Base-by-base conservation (phyloP, 108 stramenopile species). In the Skeletonema grethae region DNA sequence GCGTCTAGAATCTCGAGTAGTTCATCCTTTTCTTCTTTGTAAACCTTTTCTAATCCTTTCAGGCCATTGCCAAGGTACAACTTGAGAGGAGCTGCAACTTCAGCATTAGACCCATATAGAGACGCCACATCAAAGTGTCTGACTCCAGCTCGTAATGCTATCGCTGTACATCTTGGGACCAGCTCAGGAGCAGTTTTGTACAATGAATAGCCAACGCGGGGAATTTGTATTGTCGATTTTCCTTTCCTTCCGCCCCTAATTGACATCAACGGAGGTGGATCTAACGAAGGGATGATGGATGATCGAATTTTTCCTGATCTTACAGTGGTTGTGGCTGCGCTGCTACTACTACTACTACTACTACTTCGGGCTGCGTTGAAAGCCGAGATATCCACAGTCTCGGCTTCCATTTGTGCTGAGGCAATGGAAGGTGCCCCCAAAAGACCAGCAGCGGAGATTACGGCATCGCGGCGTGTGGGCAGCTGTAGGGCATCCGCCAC, bases 141-240 rank as follows among this genome's bases (percentile, higher is more conserved):
- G 7, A 91, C 63, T 7, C 93, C 93, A 13, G 86, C 76, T 35
- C 78, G 67, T 65, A 94, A 70, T 9, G 93, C 88, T 58, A 94
- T 68, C 7, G 82, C 64, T 7, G 81, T 77, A 18, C 85, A 82
- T 59, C 82, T 65, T 50, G 65, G 64, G 0, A 77, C 76, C 63
- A 87, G 81, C 13, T 91, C 88, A 0, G 77, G 67, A 7, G 82
- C 35, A 11, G 93, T 94, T 73, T 94, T 93, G 69, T 90, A 93
- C 28, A 90, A 76, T 10, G 89, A 90, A 80, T 87, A 89, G 11
- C 88, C 89, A 9, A 93, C 78, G 0, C 87, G 63, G 0, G 92
- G 92, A 57, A 90, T 86, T 16, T 70, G 55, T 11, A 86, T 59
- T 6, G 31, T 74, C 0, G 79, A 35, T 56, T 61, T 75, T 5